Conservation (phyloP, 768 basidiomycete species). For the Tulasnella sp. region DNA sequence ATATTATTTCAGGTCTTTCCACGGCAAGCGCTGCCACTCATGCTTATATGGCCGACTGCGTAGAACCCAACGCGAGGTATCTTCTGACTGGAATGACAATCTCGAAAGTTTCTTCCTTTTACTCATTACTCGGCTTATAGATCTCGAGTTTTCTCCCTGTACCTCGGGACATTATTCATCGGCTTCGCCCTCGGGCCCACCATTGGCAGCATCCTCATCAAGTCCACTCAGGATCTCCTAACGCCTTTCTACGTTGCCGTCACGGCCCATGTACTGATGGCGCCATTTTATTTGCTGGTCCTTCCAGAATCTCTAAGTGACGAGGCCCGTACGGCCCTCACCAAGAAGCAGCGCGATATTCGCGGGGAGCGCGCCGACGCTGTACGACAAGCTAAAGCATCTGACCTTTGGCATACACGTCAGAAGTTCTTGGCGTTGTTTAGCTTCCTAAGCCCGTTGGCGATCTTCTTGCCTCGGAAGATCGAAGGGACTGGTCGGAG, state of each 20-base stretch:
- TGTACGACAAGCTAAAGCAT: conserved; percentile 5
- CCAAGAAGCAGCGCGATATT: conserved; percentile 23
- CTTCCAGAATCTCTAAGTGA: conserved; percentile 69
- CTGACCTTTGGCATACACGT: conserved; percentile 19
- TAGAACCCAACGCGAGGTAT: conserved; percentile 44
- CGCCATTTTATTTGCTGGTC: conserved; percentile 41
- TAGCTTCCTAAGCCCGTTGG: conserved; percentile 59
- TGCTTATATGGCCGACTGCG: conserved; percentile 62
- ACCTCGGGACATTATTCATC: conserved; percentile 52
- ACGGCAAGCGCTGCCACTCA: conserved; percentile 42
- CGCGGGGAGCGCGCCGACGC: conserved; percentile 3
- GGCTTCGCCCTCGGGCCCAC: conserved; percentile 72
- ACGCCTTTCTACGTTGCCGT: conserved; percentile 63
- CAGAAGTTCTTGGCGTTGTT: conserved; percentile 40
- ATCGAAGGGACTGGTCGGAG: conserved; percentile 27
- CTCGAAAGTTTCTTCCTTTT: too few relatives aligned
- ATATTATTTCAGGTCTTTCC: conserved; percentile 43
- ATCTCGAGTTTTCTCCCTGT: conserved; percentile 52
- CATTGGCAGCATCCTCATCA: conserved; percentile 55
- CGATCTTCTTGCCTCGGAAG: conserved; percentile 43
- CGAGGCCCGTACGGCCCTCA: conserved; percentile 33
- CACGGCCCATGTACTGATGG: conserved; percentile 38
- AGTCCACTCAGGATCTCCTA: conserved; percentile 39
- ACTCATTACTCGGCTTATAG: too few relatives aligned
- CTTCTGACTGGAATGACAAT: too few relatives aligned